Evolutionary conservation across 2,329 filamentous ascomycete genomes (phyloP).

Genomic region (Paramyrothecium roridum): DNA sequence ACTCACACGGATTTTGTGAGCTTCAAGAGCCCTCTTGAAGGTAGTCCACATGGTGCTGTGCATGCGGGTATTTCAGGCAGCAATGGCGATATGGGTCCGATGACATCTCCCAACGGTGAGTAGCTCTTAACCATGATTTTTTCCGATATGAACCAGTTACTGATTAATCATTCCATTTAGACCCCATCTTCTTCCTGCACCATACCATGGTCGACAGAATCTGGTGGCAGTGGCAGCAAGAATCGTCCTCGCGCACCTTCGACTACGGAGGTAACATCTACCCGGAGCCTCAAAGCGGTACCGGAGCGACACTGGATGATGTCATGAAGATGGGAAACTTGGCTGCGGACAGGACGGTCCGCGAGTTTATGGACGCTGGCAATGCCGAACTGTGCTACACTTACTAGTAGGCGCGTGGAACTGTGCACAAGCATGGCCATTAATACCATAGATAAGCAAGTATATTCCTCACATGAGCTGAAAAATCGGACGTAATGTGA

Average conservation of each 20-base stretch:
- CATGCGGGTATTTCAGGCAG: background rate
- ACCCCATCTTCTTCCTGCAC: background rate
- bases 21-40: background rate
- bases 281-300: background rate
- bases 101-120: background rate
- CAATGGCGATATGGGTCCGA: background rate
- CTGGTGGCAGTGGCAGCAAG: conserved; percentile 1
- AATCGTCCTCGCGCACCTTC: background rate
- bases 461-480: too few species aligned
- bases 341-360: background rate
- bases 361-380: background rate
- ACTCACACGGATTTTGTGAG: background rate
- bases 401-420: background rate
- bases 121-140: background rate
- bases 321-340: background rate
- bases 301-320: background rate
- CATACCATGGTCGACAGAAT: background rate
- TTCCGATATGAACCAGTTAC: background rate
- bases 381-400: background rate
- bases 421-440: too few species aligned
- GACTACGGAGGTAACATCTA: background rate
- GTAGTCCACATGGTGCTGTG: background rate
- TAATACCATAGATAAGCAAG: too few species aligned
- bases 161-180: background rate
- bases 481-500: too few species aligned